Percentiles rank a stretch among this genome's conserved stretches.
phyloP scores from a whole-genome alignment of 768 basidiomycete species.

The Kwoniella pini region DNA sequence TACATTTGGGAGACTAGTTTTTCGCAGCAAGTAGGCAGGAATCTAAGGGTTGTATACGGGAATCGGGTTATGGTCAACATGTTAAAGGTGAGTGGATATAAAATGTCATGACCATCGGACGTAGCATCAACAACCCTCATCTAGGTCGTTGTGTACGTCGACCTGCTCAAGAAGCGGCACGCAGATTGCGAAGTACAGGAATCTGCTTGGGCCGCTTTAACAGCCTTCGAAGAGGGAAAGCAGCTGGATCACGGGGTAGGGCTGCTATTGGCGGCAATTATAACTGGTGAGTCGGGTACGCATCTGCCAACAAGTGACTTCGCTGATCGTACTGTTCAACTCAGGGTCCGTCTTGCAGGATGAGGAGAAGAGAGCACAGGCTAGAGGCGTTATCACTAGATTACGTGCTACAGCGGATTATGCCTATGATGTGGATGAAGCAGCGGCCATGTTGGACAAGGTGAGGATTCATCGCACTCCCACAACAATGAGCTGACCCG shows the following conservation, averaged over 20 bases:
- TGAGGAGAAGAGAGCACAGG: neutral
- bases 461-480: constrained; percentile 1
- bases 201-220: constrained; percentile 12
- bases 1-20: constrained; percentile 16
- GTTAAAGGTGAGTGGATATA: neutral
- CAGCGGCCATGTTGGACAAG: constrained; percentile 8
- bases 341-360: constrained; percentile 20
- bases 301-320: neutral
- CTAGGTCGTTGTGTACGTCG: constrained; percentile 21
- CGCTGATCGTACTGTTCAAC: neutral
- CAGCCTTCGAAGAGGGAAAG: constrained; percentile 6
- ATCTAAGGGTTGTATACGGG: constrained; percentile 1
- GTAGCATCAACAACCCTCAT: neutral
- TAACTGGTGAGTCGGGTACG: constrained; percentile 5
- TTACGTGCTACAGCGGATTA: constrained; percentile 9
- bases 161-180: constrained; percentile 15
- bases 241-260: constrained; percentile 7
- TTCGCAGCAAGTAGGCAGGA: neutral
- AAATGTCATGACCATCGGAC: neutral
- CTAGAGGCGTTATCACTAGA: constrained; percentile 2
- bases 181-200: constrained; percentile 14
- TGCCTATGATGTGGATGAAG: constrained; percentile 23
- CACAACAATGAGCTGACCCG: neutral
- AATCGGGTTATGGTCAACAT: constrained; percentile 4
- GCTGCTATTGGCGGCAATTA: constrained; percentile 13